A percentile compares a stretch with the other conserved stretches of the same genome.
Evolutionary conservation across 2,329 filamentous ascomycete species (phyloP).

Genomic region (Fusarium ambrosium): DNA sequence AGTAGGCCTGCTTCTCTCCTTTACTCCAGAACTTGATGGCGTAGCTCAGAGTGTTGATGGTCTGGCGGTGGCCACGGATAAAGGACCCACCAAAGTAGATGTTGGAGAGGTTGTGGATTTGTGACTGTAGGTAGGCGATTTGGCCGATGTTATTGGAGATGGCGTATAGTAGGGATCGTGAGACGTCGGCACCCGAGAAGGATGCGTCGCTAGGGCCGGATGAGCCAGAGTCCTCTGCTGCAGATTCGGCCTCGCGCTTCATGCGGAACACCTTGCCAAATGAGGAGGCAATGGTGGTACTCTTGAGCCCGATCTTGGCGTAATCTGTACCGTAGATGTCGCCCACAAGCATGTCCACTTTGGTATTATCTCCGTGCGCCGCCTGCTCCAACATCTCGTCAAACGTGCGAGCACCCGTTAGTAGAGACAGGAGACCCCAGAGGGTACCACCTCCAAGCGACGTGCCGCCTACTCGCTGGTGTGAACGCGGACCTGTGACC

Average conservation of each 20-base stretch:
- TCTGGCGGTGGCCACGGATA: constrained; percentile 95
- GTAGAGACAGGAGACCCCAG: constrained; percentile 91
- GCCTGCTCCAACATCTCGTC: constrained; percentile 97
- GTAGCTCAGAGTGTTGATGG: constrained; percentile 97
- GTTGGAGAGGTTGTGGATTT: constrained; percentile 89
- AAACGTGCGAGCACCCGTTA: constrained; percentile 95
- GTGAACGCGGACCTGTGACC: constrained; percentile 88
- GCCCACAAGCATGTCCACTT: constrained; percentile 96
- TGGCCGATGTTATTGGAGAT: constrained; percentile 99
- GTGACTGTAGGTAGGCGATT: constrained; percentile 96
- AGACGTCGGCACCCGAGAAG: constrained; percentile 88
- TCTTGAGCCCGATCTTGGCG: constrained; percentile 95
- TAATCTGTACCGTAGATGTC: constrained; percentile 99
- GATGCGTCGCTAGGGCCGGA: constrained; percentile 59
- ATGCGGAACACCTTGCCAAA: constrained; percentile 97
- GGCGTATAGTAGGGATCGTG: constrained; percentile 90
- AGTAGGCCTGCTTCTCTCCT: constrained; percentile 94
- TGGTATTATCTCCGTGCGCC: constrained; percentile 89
- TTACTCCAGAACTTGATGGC: constrained; percentile 99
- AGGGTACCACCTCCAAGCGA: constrained; percentile 97
- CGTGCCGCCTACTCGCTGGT: constrained; percentile 92
- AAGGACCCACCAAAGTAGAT: constrained; percentile 99
- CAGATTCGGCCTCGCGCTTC: constrained; percentile 85
- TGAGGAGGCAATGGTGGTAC: constrained; percentile 93
- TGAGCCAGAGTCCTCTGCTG: constrained; percentile 79